phyloP scores from a whole-genome alignment of 768 basidiomycete species.

The Exidia glandulosa region DNA sequence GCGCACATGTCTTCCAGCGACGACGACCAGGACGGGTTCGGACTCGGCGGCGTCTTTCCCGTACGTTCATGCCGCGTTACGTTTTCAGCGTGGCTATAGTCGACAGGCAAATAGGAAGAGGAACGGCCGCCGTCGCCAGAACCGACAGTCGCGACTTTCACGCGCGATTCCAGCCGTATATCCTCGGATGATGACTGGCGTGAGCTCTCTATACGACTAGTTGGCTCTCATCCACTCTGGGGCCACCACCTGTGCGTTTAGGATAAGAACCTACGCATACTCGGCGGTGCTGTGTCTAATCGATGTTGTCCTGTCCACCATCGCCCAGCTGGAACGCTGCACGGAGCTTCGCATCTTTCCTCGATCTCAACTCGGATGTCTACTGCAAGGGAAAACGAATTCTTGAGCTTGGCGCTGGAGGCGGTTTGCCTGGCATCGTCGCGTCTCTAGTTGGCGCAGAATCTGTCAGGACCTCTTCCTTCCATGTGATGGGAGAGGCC shows the following conservation, averaged over 20 bases:
- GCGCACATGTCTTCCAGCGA: background rate
- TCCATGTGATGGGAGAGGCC: background rate
- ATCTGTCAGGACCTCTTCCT: slow-evolving; percentile 33
- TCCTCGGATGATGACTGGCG: slow-evolving; percentile 14
- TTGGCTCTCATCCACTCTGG: slow-evolving; percentile 76
- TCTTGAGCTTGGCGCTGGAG: slow-evolving; percentile 89
- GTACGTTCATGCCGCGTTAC: background rate
- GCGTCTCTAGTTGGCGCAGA: slow-evolving; percentile 57
- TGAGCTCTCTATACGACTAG: slow-evolving; percentile 51
- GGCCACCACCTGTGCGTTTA: slow-evolving; percentile 77
- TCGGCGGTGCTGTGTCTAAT: too few relatives aligned
- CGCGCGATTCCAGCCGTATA: slow-evolving; percentile 21
- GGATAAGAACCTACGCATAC: too few relatives aligned
- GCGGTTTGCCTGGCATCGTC: slow-evolving; percentile 77
- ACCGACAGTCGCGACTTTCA: slow-evolving; percentile 42
- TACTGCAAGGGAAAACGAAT: slow-evolving; percentile 40
- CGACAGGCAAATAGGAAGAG: slow-evolving; percentile 40
- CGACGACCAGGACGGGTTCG: slow-evolving; percentile 6
- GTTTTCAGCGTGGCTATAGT: background rate
- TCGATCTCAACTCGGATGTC: slow-evolving; percentile 38
- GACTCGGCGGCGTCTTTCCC: slow-evolving; percentile 8
- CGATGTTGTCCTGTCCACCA: too few relatives aligned
- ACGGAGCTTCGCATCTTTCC: slow-evolving; percentile 55
- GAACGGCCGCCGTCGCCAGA: slow-evolving; percentile 56
- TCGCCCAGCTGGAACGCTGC: slow-evolving; percentile 68